Evolutionary conservation across 352 stramenopile species (phyloP).

Genomic region (Globisporangium apiculatum): DNA sequence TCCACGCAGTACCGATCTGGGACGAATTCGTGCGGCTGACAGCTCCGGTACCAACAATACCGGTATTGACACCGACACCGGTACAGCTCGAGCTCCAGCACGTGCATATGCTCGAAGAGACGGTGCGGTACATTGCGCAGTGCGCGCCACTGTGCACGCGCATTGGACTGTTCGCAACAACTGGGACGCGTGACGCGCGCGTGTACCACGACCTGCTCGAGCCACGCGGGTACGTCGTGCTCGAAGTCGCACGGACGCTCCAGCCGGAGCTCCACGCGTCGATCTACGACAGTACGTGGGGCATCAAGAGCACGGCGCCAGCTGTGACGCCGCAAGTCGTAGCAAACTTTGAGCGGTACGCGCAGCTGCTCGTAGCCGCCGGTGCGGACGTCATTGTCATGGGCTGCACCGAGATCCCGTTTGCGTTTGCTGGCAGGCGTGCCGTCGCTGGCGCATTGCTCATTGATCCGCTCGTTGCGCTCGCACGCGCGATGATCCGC

Average conservation of each 20-base stretch:
- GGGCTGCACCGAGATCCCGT: constrained; percentile 75
- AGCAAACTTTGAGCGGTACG: constrained; percentile 59
- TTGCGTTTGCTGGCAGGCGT: constrained; percentile 51
- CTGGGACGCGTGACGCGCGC: constrained; percentile 45
- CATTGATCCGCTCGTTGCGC: constrained; percentile 67
- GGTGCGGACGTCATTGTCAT: constrained; percentile 65
- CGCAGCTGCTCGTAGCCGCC: constrained; percentile 25
- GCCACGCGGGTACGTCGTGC: constrained; percentile 42
- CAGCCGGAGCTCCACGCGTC: constrained; percentile 65
- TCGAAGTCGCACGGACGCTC: constrained; percentile 39
- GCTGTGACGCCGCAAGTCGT: constrained; percentile 39
- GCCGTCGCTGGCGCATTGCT: constrained; percentile 35
- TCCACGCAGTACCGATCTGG: constrained; percentile 66
- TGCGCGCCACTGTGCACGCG: constrained; percentile 34
- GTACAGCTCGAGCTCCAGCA: constrained; percentile 12
- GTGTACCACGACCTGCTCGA: constrained; percentile 69
- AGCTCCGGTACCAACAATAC: constrained; percentile 1
- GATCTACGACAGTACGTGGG: constrained; percentile 66
- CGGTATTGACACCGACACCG: too few relatives aligned
- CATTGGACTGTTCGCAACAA: constrained; percentile 65
- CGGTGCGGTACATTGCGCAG: constrained; percentile 42
- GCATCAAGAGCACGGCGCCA: constrained; percentile 69
- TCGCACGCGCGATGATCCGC: constrained; percentile 67
- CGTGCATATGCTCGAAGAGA: constrained; percentile 74
- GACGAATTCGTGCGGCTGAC: constrained; percentile 57